Percentiles rank a stretch among this genome's conserved stretches.
Conservation (phyloP, 495 filamentous ascomycete species). For the Rusavskia elegans region DNA sequence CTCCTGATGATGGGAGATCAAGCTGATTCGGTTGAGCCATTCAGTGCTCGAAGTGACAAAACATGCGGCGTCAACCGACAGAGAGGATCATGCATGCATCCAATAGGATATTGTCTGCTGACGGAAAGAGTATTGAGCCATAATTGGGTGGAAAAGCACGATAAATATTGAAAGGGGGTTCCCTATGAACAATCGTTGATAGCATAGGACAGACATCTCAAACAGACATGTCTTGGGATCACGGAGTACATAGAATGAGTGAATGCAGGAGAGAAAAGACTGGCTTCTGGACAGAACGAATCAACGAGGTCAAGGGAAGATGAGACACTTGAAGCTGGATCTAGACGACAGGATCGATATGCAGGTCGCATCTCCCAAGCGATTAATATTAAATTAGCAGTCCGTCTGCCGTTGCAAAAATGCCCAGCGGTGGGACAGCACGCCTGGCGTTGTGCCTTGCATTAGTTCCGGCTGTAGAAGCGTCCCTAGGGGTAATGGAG, state of each 20-base stretch:
- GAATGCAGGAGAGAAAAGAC: not conserved
- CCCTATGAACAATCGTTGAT: not conserved
- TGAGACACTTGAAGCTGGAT: slow-evolving; percentile 4
- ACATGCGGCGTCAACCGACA: too few relatives aligned
- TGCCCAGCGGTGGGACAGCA: not conserved
- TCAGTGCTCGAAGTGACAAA: not conserved
- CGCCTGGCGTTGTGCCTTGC: not conserved
- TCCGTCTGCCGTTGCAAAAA: not conserved
- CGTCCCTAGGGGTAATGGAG: not conserved
- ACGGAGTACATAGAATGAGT: not conserved
- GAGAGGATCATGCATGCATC: too few relatives aligned
- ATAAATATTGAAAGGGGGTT: not conserved
- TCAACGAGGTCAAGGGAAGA: slow-evolving; percentile 1
- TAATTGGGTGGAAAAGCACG: not conserved
- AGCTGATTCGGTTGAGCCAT: not conserved
- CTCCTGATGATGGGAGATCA: not conserved
- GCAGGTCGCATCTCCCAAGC: not conserved
- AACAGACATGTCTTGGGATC: too few relatives aligned
- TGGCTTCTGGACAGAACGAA: not conserved
- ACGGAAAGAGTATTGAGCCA: too few relatives aligned
- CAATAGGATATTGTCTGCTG: too few relatives aligned
- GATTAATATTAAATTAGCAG: not conserved
- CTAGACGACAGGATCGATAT: not conserved
- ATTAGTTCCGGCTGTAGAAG: not conserved
- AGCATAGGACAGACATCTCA: not conserved